Evolutionary conservation across 176 grass and related monocot genomes (phyloP).

Genomic region (Rhynchospora pubera): DNA sequence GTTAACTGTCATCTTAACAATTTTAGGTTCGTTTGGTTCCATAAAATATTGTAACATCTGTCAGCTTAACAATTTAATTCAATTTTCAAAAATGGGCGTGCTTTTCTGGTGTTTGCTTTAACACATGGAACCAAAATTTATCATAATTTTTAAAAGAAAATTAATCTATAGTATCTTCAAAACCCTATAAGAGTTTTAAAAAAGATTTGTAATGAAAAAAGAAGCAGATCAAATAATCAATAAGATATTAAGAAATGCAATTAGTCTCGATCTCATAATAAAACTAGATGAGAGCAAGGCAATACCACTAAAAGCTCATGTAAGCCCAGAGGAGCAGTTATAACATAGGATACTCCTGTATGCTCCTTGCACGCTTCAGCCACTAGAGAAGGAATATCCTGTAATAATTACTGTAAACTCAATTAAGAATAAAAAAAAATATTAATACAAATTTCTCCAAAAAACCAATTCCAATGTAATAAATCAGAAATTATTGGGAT

Average conservation of each 20-base stretch:
- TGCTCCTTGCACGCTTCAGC: conserved; percentile 64
- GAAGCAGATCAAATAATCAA: not conserved
- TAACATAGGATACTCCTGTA: conserved; percentile 55
- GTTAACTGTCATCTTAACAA: not conserved
- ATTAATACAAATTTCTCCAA: not conserved
- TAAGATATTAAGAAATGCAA: not conserved
- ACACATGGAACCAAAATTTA: not conserved
- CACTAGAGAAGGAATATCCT: conserved; percentile 84
- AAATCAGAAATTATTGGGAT: not conserved
- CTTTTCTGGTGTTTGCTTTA: not conserved
- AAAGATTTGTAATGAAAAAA: not conserved
- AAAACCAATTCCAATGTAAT: not conserved
- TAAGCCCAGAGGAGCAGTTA: conserved; percentile 83
- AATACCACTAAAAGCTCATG: conserved; percentile 94
- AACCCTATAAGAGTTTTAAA: no score
- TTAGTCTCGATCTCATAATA: not conserved
- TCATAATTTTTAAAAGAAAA: no score
- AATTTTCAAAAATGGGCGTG: not conserved
- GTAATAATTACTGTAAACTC: conserved; percentile 12
- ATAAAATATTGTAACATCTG: not conserved
- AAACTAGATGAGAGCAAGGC: conserved; percentile 1
- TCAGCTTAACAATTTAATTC: not conserved
- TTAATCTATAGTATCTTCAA: no score
- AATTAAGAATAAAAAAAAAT: not conserved
- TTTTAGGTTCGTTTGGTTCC: not conserved